These are phyloP conservation scores for Colletotrichum navitas DNA, from an alignment of 2,329 filamentous ascomycete genomes.

Conservation along the genomic window DNA sequence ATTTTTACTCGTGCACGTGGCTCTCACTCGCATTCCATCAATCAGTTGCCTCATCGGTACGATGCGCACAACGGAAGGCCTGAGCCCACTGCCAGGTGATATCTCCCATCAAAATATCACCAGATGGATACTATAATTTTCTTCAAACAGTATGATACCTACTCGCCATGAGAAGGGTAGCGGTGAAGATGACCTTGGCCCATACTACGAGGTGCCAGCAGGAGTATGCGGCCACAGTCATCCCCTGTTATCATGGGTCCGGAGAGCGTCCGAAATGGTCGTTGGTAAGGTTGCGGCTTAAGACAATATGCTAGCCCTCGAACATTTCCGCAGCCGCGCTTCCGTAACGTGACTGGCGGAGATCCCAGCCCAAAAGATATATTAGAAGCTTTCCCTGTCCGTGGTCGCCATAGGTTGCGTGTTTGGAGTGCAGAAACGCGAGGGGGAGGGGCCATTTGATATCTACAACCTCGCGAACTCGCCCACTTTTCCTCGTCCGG, in stretches of 20 bases:
- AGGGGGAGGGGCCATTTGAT: not conserved
- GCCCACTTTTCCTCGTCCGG: not conserved
- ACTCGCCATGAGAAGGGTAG: too few species aligned
- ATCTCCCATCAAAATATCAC: too few species aligned
- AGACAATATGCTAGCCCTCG: not conserved
- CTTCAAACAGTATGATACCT: too few species aligned
- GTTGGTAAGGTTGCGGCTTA: not conserved
- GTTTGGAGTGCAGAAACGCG: not conserved
- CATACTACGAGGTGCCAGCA: not conserved
- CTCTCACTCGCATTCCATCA: not conserved
- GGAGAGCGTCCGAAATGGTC: not conserved
- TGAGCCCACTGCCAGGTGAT: fast-evolving
- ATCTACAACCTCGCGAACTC: not conserved
- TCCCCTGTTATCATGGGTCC: not conserved
- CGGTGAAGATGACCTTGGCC: not conserved
- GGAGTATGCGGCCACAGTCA: not conserved
- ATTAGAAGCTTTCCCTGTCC: not conserved
- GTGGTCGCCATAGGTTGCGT: not conserved
- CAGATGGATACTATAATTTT: not conserved
- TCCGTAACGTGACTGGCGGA: not conserved
- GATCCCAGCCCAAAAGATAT: too few species aligned
- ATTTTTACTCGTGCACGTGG: not conserved
- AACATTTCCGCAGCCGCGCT: not conserved
- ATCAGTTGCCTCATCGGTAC: not conserved
- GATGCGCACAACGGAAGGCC: not conserved